Evolutionary conservation across 1,139 yeast genomes (phyloP).

Genomic region (Suhomyces taliae): DNA sequence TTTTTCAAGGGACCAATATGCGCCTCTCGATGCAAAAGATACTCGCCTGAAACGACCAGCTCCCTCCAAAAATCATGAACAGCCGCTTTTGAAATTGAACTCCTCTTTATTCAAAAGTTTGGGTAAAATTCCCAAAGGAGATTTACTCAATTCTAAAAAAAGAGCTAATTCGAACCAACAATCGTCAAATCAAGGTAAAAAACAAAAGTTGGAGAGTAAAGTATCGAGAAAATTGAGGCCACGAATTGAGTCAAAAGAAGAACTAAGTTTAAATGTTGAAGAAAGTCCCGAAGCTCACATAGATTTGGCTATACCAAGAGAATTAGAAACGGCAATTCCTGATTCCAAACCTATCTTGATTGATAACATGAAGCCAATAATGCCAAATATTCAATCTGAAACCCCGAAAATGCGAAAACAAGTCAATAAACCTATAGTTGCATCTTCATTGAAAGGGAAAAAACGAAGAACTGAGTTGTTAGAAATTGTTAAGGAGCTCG

Average conservation of each 20-base stretch:
- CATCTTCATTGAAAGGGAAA: slow-evolving; percentile 15
- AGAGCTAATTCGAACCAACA: slow-evolving; percentile 1
- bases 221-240: slow-evolving; percentile 1
- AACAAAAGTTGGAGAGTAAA: slow-evolving; percentile 5
- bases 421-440: slow-evolving; percentile 2
- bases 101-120: slow-evolving; percentile 20
- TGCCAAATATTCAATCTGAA: slow-evolving; percentile 10
- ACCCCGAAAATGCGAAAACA: slow-evolving; percentile 5
- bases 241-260: neutral
- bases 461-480: slow-evolving; percentile 37
- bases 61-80: slow-evolving; percentile 2
- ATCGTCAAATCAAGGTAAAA: neutral
- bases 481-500: slow-evolving; percentile 36
- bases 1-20: slow-evolving; percentile 36
- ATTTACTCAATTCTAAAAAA: slow-evolving; percentile 19
- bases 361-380: slow-evolving; percentile 12
- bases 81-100: slow-evolving; percentile 22
- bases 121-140: slow-evolving; percentile 28
- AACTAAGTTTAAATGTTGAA: neutral
- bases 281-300: neutral
- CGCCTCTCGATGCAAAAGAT: slow-evolving; percentile 7
- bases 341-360: slow-evolving; percentile 2
- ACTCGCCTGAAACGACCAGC: slow-evolving; percentile 7
- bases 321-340: neutral
- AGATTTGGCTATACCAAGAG: neutral